A percentile compares a stretch with the other conserved stretches of the same genome.
Evolutionary conservation across 306 rosid genomes (phyloP).

Genomic region (Pterocarpus macrocarpus): DNA sequence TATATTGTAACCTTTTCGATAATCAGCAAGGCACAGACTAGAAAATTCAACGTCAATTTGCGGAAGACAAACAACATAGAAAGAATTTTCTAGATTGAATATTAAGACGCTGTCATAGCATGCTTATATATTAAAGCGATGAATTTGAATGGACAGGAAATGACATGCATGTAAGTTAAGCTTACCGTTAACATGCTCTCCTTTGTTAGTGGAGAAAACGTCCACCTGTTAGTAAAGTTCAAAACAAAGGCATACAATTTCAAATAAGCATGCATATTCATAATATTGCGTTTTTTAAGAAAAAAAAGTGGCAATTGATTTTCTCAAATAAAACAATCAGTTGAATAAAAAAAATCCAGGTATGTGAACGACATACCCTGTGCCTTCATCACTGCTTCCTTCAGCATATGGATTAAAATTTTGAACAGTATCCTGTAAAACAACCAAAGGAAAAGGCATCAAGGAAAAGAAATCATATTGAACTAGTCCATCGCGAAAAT

Average conservation of each 20-base stretch:
- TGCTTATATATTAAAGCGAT: background rate
- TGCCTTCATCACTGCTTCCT: conserved; percentile 68
- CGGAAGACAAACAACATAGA: conserved; percentile 8
- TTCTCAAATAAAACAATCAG: background rate
- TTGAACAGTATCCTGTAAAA: conserved; percentile 77
- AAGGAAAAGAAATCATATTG: conserved; percentile 30
- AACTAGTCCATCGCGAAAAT: conserved; percentile 15
- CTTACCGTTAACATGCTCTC: conserved; percentile 84
- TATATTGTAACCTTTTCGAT: background rate
- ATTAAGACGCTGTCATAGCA: conserved; percentile 1
- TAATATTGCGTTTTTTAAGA: background rate
- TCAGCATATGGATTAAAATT: conserved; percentile 71
- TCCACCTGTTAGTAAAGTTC: conserved; percentile 73
- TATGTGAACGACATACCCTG: conserved; percentile 67
- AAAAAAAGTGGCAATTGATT: background rate
- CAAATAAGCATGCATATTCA: conserved; percentile 26
- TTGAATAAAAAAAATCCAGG: conserved; percentile 29
- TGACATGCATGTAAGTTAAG: conserved; percentile 11
- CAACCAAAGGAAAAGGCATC: conserved; percentile 35
- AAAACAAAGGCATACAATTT: conserved; percentile 41
- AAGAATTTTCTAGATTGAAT: conserved; percentile 16
- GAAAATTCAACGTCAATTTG: conserved; percentile 27
- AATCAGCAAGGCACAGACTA: conserved; percentile 2
- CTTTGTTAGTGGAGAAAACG: conserved; percentile 78
- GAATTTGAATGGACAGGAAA: conserved; percentile 19